phyloP scores from a whole-genome alignment of 176 grass and related monocot genomes.

The Cenchrus americanus region DNA sequence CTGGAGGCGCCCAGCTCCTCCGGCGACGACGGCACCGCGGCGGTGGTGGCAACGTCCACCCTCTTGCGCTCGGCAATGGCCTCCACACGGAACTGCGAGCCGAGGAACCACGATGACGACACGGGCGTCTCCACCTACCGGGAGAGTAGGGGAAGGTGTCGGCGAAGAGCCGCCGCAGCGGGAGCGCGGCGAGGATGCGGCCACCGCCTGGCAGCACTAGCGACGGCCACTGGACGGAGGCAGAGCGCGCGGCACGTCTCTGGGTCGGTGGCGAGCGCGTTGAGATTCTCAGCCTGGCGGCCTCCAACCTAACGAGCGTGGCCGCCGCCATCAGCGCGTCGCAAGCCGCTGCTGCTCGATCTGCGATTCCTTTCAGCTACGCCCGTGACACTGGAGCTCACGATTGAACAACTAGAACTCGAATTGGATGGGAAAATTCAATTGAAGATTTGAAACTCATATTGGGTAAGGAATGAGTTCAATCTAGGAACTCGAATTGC shows the following conservation, averaged over 20 bases:
- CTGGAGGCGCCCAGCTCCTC: slow-evolving; percentile 35
- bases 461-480: no score
- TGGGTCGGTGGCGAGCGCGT: slow-evolving; percentile 48
- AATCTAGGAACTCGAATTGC: no score
- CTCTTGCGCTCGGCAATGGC: slow-evolving; percentile 58
- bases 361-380: no score
- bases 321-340: no score
- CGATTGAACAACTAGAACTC: no score
- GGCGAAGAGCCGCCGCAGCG: slow-evolving; percentile 59
- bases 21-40: slow-evolving; percentile 1
- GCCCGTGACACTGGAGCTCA: no score
- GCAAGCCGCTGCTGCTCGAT: no score
- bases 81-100: slow-evolving; percentile 66
- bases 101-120: slow-evolving; percentile 60
- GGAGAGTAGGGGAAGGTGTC: slow-evolving; percentile 47
- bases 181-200: slow-evolving; percentile 31
- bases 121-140: slow-evolving; percentile 59
- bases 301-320: no score
- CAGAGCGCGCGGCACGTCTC: slow-evolving; percentile 72
- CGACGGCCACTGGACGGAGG: slow-evolving; percentile 73
- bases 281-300: no score
- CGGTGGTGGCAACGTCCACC: neutral
- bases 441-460: no score
- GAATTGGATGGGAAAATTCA: no score
- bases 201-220: slow-evolving; percentile 3